Conservation (phyloP, 2,329 filamentous ascomycete species). For the Aspergillus pseudoviridinutans region DNA sequence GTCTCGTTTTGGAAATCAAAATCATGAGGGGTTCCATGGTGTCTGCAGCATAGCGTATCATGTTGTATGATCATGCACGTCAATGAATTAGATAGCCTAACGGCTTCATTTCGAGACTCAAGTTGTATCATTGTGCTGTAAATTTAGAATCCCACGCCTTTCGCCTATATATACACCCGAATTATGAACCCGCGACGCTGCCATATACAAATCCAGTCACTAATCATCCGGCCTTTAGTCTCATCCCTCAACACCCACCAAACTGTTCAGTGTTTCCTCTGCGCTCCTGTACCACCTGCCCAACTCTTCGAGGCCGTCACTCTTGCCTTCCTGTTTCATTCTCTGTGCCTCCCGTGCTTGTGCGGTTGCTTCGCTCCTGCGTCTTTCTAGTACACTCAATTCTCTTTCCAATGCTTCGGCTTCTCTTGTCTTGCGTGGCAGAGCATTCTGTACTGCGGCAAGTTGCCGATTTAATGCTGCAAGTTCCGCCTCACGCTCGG, state of each 20-base stretch:
- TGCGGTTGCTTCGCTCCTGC: conserved; percentile 41
- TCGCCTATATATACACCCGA: conserved; percentile 7
- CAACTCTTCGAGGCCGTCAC: conserved; percentile 44
- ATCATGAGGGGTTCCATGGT: conserved; percentile 31
- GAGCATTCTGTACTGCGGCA: conserved; percentile 39
- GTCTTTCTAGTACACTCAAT: conserved; percentile 40
- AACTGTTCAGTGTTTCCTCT: conserved; percentile 38
- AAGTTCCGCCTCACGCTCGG: conserved; percentile 39
- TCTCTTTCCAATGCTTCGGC: conserved; percentile 45
- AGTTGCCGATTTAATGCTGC: conserved; percentile 41
- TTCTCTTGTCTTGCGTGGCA: conserved; percentile 43
- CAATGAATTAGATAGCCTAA: conserved; percentile 33
- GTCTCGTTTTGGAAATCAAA: conserved; percentile 34
- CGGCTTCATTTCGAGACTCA: conserved; percentile 34
- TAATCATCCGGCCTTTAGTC: conserved; percentile 13
- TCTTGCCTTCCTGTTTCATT: conserved; percentile 43
- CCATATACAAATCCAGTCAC: conserved; percentile 13
- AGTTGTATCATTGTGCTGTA: conserved; percentile 7
- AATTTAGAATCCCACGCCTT: background rate
- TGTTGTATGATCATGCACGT: conserved; percentile 40
- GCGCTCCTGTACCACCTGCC: conserved; percentile 44
- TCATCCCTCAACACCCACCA: conserved; percentile 32
- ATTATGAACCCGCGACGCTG: conserved; percentile 21
- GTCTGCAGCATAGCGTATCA: conserved; percentile 37
- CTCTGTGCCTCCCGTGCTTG: conserved; percentile 46